Evolutionary conservation across 83 land plant species (phyloP).

Genomic region (Diphasiastrum complanatum): DNA sequence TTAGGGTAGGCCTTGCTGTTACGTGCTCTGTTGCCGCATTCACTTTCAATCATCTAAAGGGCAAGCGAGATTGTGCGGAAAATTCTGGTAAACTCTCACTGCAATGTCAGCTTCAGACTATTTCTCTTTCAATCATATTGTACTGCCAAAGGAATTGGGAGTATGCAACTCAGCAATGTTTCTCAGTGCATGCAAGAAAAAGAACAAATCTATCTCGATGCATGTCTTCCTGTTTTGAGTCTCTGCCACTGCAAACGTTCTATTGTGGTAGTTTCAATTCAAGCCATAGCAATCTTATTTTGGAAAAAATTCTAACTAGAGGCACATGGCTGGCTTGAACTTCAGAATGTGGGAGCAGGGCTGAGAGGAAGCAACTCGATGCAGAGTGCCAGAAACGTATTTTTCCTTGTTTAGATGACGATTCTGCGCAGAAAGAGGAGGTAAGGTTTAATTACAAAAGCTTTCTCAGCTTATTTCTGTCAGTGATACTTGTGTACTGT

Average conservation of each 20-base stretch:
- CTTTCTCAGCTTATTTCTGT: too few species aligned
- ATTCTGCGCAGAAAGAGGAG: not conserved
- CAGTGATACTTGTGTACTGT: not conserved
- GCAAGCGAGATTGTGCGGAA: not conserved
- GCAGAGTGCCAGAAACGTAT: not conserved
- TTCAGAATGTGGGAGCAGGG: not conserved
- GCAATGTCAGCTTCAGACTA: not conserved
- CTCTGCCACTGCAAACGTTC: too few species aligned
- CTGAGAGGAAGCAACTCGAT: slow-evolving; percentile 1
- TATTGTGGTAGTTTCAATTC: too few species aligned
- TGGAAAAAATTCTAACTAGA: too few species aligned
- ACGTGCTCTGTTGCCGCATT: slow-evolving; percentile 28
- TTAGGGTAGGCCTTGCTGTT: slow-evolving; percentile 28
- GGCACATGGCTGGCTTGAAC: too few species aligned
- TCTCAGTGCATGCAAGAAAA: too few species aligned
- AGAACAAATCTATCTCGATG: too few species aligned
- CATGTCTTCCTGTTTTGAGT: too few species aligned
- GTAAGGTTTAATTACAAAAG: too few species aligned
- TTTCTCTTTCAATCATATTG: not conserved
- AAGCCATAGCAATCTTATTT: too few species aligned
- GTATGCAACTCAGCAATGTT: too few species aligned
- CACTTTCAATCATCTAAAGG: slow-evolving; percentile 16
- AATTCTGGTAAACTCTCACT: not conserved
- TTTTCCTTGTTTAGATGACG: slow-evolving; percentile 5
- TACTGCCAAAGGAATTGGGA: too few species aligned